A percentile compares a stretch with the other conserved stretches of the same genome.
These are phyloP conservation scores for Gliomastix tumulicola DNA, from an alignment of 2,329 filamentous ascomycete species.

Conservation along the genomic window DNA sequence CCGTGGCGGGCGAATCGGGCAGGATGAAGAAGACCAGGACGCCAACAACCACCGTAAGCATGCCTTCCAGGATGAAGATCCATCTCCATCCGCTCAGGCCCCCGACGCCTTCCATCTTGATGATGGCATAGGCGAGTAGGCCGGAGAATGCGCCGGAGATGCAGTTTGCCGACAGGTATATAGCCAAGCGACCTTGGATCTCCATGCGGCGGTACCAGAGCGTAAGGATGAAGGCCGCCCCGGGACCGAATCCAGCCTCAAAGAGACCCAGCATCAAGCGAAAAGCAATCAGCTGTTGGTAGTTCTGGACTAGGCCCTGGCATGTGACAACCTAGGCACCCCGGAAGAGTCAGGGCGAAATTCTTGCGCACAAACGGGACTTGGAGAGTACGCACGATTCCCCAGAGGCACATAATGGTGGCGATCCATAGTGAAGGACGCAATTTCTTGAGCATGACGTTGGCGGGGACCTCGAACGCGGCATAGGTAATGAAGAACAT, in stretches of 20 bases:
- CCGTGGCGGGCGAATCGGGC: not conserved
- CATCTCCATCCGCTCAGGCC: conserved; percentile 13
- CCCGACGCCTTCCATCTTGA: conserved; percentile 11
- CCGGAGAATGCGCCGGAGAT: conserved; percentile 14
- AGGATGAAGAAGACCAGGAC: not conserved
- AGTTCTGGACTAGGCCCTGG: conserved; percentile 4
- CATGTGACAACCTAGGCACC: no score
- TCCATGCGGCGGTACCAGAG: conserved; percentile 2
- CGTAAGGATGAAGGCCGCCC: conserved; percentile 4
- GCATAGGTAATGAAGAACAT: conserved; percentile 59
- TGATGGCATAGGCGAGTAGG: conserved; percentile 12
- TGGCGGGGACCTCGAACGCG: conserved; percentile 21
- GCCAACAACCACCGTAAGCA: not conserved
- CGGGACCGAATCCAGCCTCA: conserved; percentile 8
- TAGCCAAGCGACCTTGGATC: conserved; percentile 12
- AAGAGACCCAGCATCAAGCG: conserved; percentile 3
- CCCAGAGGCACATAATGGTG: conserved; percentile 5
- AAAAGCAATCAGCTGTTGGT: not conserved
- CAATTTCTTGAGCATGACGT: conserved; percentile 18
- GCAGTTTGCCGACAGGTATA: conserved; percentile 16
- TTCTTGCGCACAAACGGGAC: not conserved
- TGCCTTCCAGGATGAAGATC: conserved; percentile 6
- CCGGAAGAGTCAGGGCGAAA: no score
- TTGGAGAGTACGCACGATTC: no score
- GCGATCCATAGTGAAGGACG: conserved; percentile 6